Evolutionary conservation across 768 basidiomycete genomes (phyloP).

Genomic region (Tulasnella sp.): DNA sequence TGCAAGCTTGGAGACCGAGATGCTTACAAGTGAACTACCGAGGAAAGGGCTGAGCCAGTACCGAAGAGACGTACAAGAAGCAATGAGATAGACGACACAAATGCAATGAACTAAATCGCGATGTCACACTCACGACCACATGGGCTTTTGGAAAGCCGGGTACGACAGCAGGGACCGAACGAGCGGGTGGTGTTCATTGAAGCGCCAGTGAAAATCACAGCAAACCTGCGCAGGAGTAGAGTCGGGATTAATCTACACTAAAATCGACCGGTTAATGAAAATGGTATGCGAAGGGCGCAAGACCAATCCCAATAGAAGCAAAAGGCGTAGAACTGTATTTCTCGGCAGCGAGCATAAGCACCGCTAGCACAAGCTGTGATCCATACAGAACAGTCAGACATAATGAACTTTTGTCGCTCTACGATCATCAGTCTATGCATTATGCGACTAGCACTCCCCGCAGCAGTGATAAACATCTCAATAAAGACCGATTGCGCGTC

Average conservation of each 20-base stretch:
- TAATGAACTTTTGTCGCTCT: background rate
- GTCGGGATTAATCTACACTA: background rate
- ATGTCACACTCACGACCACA: conserved; percentile 58
- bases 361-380: conserved; percentile 32
- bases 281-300: conserved; percentile 57
- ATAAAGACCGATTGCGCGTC: conserved; percentile 53
- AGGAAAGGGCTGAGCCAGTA: conserved; percentile 65
- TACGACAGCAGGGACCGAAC: conserved; percentile 59
- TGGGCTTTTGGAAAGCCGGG: conserved; percentile 46
- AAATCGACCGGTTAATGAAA: conserved; percentile 28
- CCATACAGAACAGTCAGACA: background rate
- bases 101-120: background rate
- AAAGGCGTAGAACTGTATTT: conserved; percentile 57
- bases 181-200: conserved; percentile 59
- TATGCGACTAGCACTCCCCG: conserved; percentile 33
- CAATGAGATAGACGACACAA: background rate
- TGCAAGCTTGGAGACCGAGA: conserved; percentile 34
- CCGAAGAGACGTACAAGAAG: conserved; percentile 30
- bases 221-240: conserved; percentile 30
- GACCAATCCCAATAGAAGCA: conserved; percentile 56
- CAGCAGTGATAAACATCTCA: conserved; percentile 58
- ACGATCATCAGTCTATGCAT: too few species aligned
- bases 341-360: conserved; percentile 66
- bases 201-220: conserved; percentile 53
- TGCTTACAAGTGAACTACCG: conserved; percentile 41